A percentile compares a stretch with the other conserved stretches of the same genome.
Evolutionary conservation across 331 rosid species (phyloP).

Genomic region (Arachis monticola): DNA sequence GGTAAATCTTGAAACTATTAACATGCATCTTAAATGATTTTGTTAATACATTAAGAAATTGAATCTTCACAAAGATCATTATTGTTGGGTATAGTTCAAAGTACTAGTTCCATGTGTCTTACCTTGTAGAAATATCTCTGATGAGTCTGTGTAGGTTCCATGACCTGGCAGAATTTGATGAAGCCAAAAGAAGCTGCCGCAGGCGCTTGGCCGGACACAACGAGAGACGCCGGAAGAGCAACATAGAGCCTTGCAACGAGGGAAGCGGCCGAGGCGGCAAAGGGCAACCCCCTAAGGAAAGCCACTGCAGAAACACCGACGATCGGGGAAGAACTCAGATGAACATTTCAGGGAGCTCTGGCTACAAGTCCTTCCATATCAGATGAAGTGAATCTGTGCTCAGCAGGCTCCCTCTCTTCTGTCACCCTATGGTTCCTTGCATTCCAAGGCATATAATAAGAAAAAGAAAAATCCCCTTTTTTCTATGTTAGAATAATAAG

Average conservation of each 20-base stretch:
- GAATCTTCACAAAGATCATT: conserved; percentile 3
- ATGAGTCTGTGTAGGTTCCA: conserved; percentile 70
- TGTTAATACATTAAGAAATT: neutral
- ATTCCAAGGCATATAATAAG: conserved; percentile 25
- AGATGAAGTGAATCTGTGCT: conserved; percentile 42
- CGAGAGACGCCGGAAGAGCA: conserved; percentile 77
- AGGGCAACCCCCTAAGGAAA: conserved; percentile 48
- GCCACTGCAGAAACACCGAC: conserved; percentile 45
- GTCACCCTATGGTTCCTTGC: conserved; percentile 55
- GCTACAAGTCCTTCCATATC: conserved; percentile 60
- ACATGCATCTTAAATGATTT: neutral
- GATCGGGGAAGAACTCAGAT: conserved; percentile 55
- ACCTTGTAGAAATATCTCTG: conserved; percentile 13
- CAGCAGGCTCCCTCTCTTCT: conserved; percentile 78
- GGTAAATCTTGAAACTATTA: neutral
- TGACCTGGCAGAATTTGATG: conserved; percentile 82
- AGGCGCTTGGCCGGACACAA: conserved; percentile 87
- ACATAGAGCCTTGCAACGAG: conserved; percentile 55
- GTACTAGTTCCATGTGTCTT: conserved; percentile 8
- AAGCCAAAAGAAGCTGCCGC: conserved; percentile 91
- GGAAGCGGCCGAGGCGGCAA: conserved; percentile 45
- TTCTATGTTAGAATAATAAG: conserved; percentile 31
- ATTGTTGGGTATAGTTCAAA: neutral
- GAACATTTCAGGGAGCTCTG: conserved; percentile 53
- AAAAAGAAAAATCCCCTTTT: neutral